Base-by-base conservation (phyloP, 176 grass and related monocot genomes). In the Poa annua region DNA sequence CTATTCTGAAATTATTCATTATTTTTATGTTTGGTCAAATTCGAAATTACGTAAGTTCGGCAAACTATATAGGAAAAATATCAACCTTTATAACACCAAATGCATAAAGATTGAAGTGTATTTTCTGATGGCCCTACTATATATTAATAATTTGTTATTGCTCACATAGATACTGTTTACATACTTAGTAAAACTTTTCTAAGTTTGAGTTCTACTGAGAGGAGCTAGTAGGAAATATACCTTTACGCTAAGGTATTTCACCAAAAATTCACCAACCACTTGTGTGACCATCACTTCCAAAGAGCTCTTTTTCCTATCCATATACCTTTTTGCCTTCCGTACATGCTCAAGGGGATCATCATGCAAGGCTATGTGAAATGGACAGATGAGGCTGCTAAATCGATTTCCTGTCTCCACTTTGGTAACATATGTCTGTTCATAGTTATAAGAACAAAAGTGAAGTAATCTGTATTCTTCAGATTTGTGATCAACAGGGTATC, bases 361-460 rank as follows among this genome's bases (percentile, higher is more conserved):
- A 20, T 66, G 64, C 64, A 66, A 19, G 16, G 33, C 64, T 66
- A 66, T 66, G 35, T 66, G 16, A 66, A 66, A 66, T 36, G 64
- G 64, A 19, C 64, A 38, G 15, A 66, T 20, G 64, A 66, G 64
- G 64, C 64, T 38, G 16, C 64, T 38, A 38, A 66, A 5, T 66
- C 33, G 64, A 66, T 66, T 66, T 7, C 64, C 64, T 66, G 64
- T 66, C 64, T 66, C 64, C 19, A 38, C 33, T 8, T 34, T 66
- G 15, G 64, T 38, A 38, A 38, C 64, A 38, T 36, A 20, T 66
- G 64, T 36, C 64, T 66, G 33, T 66, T 66, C 8, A 38, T 19
- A 38, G 64, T 38, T 34, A 7, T 20, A 38, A 66, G 8, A 66
- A 66, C 13, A 66, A 11, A 66, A 38, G n/a, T n/a, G 19, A 60